A percentile compares a stretch with the other conserved stretches of the same genome.
Evolutionary conservation across 345 rosid genomes (phyloP).

Genomic region (Rhodamnia argentea): DNA sequence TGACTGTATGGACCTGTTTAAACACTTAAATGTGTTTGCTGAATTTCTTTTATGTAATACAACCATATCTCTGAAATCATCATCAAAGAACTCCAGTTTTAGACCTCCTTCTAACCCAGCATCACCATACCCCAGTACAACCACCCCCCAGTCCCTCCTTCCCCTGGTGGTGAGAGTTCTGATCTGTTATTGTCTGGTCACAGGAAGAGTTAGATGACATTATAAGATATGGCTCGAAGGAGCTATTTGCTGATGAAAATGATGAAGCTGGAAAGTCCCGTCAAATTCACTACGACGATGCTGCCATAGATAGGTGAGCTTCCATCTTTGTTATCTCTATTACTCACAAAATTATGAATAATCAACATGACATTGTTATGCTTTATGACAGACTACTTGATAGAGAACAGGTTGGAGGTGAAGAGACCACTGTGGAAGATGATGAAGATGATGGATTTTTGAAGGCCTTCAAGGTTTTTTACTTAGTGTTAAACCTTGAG

Average conservation of each 20-base stretch:
- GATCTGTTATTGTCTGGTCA: neutral
- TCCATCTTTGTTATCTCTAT: neutral
- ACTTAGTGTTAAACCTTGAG: neutral
- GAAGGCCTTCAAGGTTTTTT: constrained; percentile 90
- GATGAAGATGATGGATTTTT: constrained; percentile 96
- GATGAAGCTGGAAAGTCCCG: constrained; percentile 95
- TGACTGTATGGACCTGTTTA: neutral
- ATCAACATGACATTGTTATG: neutral
- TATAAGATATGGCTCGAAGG: constrained; percentile 96
- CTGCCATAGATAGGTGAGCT: constrained; percentile 82
- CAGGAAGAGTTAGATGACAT: constrained; percentile 98
- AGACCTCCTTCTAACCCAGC: neutral
- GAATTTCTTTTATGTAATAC: neutral
- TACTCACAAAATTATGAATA: neutral
- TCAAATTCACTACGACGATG: constrained; percentile 92
- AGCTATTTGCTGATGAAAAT: constrained; percentile 91
- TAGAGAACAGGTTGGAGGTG: constrained; percentile 70
- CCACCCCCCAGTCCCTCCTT: neutral
- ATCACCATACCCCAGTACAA: neutral
- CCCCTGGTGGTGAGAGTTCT: neutral
- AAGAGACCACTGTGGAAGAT: constrained; percentile 80
- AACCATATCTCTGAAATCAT: neutral
- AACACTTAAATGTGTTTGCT: neutral
- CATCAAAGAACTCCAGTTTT: neutral
- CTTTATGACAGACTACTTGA: constrained; percentile 64